These are phyloP conservation scores for Oligophagozyma castellii DNA, from an alignment of 1,139 yeast species.

Conservation along the genomic window DNA sequence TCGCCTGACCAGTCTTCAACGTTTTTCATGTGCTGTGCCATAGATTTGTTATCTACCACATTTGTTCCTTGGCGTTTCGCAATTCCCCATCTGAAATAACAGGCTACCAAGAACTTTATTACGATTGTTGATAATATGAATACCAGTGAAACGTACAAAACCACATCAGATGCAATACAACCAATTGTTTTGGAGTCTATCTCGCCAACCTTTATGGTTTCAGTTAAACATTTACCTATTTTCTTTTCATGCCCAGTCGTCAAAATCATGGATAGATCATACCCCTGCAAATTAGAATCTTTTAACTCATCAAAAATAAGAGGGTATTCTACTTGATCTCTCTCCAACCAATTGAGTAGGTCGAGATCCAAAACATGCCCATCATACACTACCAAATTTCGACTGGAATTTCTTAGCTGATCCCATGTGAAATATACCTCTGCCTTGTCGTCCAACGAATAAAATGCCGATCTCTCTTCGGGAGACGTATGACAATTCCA, in stretches of 20 bases:
- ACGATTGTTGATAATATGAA: slow-evolving; percentile 73
- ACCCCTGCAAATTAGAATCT: slow-evolving; percentile 50
- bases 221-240: slow-evolving; percentile 74
- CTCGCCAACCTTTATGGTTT: slow-evolving; percentile 76
- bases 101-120: slow-evolving; percentile 68
- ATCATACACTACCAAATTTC: slow-evolving; percentile 74
- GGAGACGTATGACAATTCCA: slow-evolving; percentile 85
- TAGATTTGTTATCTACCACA: slow-evolving; percentile 38
- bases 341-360: slow-evolving; percentile 58
- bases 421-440: slow-evolving; percentile 89
- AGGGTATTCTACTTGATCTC: slow-evolving; percentile 61
- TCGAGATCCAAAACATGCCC: slow-evolving; percentile 79
- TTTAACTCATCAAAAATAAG: slow-evolving; percentile 49
- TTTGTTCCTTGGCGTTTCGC: slow-evolving; percentile 73
- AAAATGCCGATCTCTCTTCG: slow-evolving; percentile 55
- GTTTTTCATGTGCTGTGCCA: slow-evolving; percentile 41
- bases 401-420: slow-evolving; percentile 52
- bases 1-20: slow-evolving; percentile 72
- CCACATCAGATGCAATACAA: slow-evolving; percentile 85
- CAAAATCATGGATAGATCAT: slow-evolving; percentile 67
- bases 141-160: slow-evolving; percentile 63
- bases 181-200: slow-evolving; percentile 87
- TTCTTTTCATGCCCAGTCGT: slow-evolving; percentile 55
- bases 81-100: slow-evolving; percentile 77
- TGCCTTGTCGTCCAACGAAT: slow-evolving; percentile 45